Conservation (phyloP, 1,139 yeast species). For the Pichia sp. region DNA sequence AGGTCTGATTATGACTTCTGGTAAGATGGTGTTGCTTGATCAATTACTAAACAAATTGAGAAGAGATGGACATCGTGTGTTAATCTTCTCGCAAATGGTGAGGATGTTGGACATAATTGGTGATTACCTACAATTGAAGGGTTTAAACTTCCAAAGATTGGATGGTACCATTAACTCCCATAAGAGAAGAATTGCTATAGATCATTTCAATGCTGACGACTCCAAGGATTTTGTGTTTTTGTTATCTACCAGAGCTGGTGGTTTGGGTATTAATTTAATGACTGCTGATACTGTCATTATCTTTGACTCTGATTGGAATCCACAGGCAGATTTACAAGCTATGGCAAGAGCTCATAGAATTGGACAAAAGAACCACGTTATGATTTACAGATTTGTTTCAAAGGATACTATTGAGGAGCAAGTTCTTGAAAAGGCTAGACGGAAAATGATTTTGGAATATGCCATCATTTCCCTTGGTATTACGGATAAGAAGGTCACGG, state of each 20-base stretch:
- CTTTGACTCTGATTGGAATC: constrained; percentile 98
- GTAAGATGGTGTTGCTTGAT: constrained; percentile 94
- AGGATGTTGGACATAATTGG: constrained; percentile 92
- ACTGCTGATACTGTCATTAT: constrained; percentile 98
- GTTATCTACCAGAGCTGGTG: constrained; percentile 96
- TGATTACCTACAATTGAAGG: constrained; percentile 84
- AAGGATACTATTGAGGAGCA: constrained; percentile 98
- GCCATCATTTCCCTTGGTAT: constrained; percentile 96
- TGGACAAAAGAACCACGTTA: constrained; percentile 96
- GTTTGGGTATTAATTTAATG: constrained; percentile 95
- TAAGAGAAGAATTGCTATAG: constrained; percentile 89
- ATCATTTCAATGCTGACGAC: constrained; percentile 92
- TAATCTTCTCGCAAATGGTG: constrained; percentile 96
- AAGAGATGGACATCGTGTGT: constrained; percentile 92
- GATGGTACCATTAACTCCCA: constrained; percentile 97
- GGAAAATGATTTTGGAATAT: constrained; percentile 96
- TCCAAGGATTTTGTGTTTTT: constrained; percentile 89
- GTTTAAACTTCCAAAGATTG: constrained; percentile 83
- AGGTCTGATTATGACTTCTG: constrained; percentile 96
- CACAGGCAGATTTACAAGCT: constrained; percentile 97
- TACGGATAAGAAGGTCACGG: constrained; percentile 55
- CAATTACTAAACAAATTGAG: constrained; percentile 75
- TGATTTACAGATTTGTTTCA: constrained; percentile 93
- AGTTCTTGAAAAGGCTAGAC: constrained; percentile 90
- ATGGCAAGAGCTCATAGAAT: constrained; percentile 99